These are phyloP conservation scores for Eremothecium cymbalariae DNA, from an alignment of 1,139 yeast species.

Conservation along the genomic window DNA sequence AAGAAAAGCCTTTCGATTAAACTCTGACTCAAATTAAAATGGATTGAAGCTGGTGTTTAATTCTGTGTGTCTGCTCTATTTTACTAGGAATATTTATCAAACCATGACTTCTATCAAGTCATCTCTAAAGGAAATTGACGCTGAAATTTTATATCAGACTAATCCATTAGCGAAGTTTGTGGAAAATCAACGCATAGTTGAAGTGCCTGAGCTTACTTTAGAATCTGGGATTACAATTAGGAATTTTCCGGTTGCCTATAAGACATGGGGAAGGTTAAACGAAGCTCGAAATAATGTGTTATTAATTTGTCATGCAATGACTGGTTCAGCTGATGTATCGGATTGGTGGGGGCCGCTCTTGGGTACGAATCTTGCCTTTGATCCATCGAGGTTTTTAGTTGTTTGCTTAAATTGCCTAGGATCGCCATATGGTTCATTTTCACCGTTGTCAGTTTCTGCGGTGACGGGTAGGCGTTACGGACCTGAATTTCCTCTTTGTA, in stretches of 20 bases:
- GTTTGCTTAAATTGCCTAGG: conserved; percentile 87
- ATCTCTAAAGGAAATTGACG: conserved; percentile 21
- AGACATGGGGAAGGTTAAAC: conserved; percentile 87
- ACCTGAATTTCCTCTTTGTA: conserved; percentile 88
- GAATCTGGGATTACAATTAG: conserved; percentile 75
- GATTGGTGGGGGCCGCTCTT: conserved; percentile 99
- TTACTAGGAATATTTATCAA: neutral
- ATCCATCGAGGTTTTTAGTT: conserved; percentile 77
- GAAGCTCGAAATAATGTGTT: conserved; percentile 60
- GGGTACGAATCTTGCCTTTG: conserved; percentile 83
- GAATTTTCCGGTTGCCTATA: conserved; percentile 86
- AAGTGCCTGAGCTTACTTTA: conserved; percentile 64
- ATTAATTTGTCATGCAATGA: conserved; percentile 88
- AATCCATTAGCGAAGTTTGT: conserved; percentile 73
- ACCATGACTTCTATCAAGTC: conserved; percentile 5
- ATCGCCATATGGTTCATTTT: conserved; percentile 92
- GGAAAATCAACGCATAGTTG: conserved; percentile 70
- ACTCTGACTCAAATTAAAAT: too few species aligned
- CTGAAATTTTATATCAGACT: conserved; percentile 16
- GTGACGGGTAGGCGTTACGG: conserved; percentile 73
- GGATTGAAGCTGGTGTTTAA: too few species aligned
- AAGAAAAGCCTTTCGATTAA: too few species aligned
- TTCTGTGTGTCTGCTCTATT: too few species aligned
- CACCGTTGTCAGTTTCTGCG: conserved; percentile 74
- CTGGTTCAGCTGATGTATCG: conserved; percentile 89